These are phyloP conservation scores for Cutaneotrichosporon sp. DNA, from an alignment of 1,284 basidiomycete genomes.

Conservation along the genomic window DNA sequence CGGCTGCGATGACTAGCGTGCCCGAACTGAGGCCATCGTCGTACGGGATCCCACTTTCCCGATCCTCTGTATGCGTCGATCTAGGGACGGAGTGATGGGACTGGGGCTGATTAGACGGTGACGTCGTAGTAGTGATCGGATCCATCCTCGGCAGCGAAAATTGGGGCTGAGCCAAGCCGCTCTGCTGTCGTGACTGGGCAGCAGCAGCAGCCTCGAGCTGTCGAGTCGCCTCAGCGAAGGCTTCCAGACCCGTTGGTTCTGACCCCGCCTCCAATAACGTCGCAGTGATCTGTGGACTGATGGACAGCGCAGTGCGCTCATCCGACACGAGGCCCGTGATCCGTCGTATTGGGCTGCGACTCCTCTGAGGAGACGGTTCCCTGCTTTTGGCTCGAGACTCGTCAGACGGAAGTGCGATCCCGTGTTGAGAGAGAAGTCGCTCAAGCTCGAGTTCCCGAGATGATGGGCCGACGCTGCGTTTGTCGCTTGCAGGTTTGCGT, in stretches of 20 bases:
- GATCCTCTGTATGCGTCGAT: slow-evolving; percentile 3
- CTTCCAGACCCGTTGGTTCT: neutral
- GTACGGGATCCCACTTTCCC: neutral
- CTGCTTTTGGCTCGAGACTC: too few species aligned
- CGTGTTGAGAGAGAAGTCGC: slow-evolving; percentile 20
- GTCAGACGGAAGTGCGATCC: slow-evolving; percentile 11
- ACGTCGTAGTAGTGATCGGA: neutral
- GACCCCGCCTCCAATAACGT: neutral
- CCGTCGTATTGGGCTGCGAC: neutral
- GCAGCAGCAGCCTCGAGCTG: neutral
- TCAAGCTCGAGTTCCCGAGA: slow-evolving; percentile 21
- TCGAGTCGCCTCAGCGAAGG: neutral
- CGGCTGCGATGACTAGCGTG: slow-evolving; percentile 26
- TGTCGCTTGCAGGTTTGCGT: slow-evolving; percentile 3
- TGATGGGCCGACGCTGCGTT: neutral
- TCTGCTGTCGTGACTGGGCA: neutral
- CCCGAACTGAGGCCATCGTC: slow-evolving; percentile 23
- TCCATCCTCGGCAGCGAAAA: neutral
- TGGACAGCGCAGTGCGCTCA: neutral
- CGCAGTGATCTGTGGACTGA: neutral
- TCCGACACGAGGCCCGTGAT: neutral
- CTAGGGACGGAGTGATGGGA: neutral
- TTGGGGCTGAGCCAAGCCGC: neutral
- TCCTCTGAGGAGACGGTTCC: neutral
- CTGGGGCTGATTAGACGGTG: neutral